Conservation (phyloP, 192 early-diverging fungal species). For the Entomortierella beljakovae region DNA sequence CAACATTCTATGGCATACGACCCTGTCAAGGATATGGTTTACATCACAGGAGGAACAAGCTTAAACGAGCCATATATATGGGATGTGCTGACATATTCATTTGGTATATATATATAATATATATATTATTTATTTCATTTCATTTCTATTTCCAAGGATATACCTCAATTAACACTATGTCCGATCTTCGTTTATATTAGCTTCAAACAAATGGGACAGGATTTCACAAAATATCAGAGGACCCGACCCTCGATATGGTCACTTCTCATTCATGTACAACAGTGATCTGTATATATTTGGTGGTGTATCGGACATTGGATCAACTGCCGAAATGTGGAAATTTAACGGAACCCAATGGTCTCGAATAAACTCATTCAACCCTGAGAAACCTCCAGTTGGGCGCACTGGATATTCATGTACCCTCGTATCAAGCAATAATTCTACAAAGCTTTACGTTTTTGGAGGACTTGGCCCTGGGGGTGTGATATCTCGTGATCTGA, state of each 20-base stretch:
- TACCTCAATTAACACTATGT: no score
- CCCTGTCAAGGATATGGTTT: conserved; percentile 40
- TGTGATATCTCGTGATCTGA: conserved; percentile 17
- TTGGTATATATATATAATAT: conserved; percentile 14
- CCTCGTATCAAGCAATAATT: conserved; percentile 28
- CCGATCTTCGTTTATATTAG: background rate
- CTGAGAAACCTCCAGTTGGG: conserved; percentile 17
- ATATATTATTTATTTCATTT: background rate
- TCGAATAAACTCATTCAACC: background rate
- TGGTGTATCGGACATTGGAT: conserved; percentile 27
- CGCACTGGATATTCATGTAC: conserved; percentile 21
- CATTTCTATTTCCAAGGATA: no score
- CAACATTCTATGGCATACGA: conserved; percentile 54
- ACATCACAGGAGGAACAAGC: conserved; percentile 48
- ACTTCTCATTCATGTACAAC: conserved; percentile 42
- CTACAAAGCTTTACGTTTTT: conserved; percentile 35
- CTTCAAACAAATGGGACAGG: conserved; percentile 41
- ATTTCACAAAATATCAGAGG: conserved; percentile 4
- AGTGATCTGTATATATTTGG: conserved; percentile 41
- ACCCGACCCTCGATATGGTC: conserved; percentile 47
- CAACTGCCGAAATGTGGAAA: conserved; percentile 35
- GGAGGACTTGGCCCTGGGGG: conserved; percentile 17
- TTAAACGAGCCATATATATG: background rate
- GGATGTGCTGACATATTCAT: conserved; percentile 37
- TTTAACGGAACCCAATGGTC: conserved; percentile 29